phyloP scores from a whole-genome alignment of 139 green algal species.

The Chlorella sp. region DNA sequence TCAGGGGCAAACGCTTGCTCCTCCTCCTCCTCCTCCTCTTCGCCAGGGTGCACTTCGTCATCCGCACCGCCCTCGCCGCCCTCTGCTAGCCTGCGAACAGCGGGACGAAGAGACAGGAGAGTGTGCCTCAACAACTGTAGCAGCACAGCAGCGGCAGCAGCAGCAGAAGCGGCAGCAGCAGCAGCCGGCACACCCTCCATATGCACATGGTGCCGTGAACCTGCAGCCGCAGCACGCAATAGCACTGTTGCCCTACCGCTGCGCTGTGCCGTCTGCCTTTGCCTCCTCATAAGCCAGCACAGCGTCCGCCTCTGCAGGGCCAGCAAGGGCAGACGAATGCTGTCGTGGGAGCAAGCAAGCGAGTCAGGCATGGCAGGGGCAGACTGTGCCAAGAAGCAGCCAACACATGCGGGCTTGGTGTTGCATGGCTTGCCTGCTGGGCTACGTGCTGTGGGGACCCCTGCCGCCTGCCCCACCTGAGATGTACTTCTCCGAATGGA shows the following conservation, averaged over 20 bases:
- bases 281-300: slow-evolving; percentile 79
- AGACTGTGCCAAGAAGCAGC: no score
- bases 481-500: slow-evolving; percentile 84
- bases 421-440: no score
- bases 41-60: neutral
- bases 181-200: neutral
- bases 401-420: no score
- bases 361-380: no score
- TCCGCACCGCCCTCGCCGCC: slow-evolving; percentile 1
- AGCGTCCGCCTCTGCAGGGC: slow-evolving; percentile 81
- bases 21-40: slow-evolving; percentile 74
- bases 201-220: no score
- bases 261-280: slow-evolving; percentile 9
- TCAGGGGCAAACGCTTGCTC: slow-evolving; percentile 76
- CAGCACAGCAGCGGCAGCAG: neutral
- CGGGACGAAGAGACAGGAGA: no score
- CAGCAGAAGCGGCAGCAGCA: neutral
- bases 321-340: neutral
- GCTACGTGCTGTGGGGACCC: no score
- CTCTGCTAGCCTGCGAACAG: neutral
- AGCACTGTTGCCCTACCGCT: neutral
- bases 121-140: neutral
- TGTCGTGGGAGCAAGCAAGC: neutral
- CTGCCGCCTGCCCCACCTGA: no score
- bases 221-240: no score